Conservation (phyloP, 129 eudicot species). For the Arctium minus region DNA sequence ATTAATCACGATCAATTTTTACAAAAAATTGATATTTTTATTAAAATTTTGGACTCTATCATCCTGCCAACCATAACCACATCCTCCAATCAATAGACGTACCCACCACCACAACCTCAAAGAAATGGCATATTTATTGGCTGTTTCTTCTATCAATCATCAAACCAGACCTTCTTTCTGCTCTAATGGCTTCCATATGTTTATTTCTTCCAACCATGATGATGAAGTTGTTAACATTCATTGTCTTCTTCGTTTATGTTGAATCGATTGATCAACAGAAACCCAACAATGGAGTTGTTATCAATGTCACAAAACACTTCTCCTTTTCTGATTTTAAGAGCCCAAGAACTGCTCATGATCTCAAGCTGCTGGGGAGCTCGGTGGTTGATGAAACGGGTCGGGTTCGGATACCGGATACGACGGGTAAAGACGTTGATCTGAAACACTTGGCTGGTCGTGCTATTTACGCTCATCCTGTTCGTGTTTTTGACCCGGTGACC, state of each 20-base stretch:
- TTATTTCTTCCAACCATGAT: constrained; percentile 7
- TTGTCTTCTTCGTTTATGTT: constrained; percentile 16
- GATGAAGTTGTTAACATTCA: constrained; percentile 16
- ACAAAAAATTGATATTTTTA: too few relatives aligned
- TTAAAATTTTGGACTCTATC: not conserved
- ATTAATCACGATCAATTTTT: too few relatives aligned
- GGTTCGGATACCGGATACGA: constrained; percentile 53
- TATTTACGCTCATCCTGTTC: constrained; percentile 48
- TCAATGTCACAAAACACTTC: constrained; percentile 47
- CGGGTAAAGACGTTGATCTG: constrained; percentile 15
- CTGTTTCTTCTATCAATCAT: constrained; percentile 14
- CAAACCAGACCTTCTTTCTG: not conserved
- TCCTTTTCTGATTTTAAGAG: constrained; percentile 45
- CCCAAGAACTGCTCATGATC: constrained; percentile 27
- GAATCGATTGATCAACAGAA: constrained; percentile 12
- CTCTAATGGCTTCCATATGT: constrained; percentile 5
- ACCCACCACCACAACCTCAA: constrained; percentile 25
- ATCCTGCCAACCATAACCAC: constrained; percentile 15
- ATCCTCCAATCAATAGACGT: not conserved
- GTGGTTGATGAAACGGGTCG: constrained; percentile 29
- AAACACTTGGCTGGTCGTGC: constrained; percentile 60
- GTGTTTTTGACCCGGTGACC: constrained; percentile 53
- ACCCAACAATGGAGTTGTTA: constrained; percentile 10
- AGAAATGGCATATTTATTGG: not conserved
- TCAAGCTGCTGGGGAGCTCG: constrained; percentile 68